Evolutionary conservation across 2,329 filamentous ascomycete genomes (phyloP), one percentile per base, ranked within the genome.

Genomic region (Delphinella strobiligena): DNA sequence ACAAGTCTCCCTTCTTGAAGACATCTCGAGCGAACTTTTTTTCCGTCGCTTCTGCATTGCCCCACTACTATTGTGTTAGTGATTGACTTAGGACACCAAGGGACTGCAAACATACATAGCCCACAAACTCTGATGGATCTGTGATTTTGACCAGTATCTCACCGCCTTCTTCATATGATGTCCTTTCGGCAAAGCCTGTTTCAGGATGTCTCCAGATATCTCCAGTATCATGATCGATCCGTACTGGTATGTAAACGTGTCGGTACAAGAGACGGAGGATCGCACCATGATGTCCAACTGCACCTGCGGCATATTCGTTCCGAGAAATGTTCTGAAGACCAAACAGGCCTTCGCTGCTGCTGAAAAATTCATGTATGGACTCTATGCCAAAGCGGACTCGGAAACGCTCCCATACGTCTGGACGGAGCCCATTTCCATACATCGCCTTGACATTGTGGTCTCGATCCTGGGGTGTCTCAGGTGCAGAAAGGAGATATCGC

Each of bases 301-400:
- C 67, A 4, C 74, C 70, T 5, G 73, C 68, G 3, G 71, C 66
- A 54, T 76, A 86, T 42, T 80, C 72, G 52, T 91, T 89, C 38
- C 49, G 47, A 30, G 47, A 50, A 5, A 51, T 47, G 27, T 56
- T 59, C 33, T 53, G 47, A n/a, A 86, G 61, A 0, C 59, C 57
- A 49, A 87, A 71, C 36, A 84, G 68, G 19, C 81, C 80, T 58
- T 88, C 82, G 1, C 79, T 83, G 42, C 78, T 82, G 55, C 80
- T 82, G 67, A 85, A 88, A 61, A 88, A 86, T 56, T 88, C 82
- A 44, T 64, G 66, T 2, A 88, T 73, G 19, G 72, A 68, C 10
- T 67, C 59, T 47, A 82, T 71, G 37, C 69, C 71, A 53, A 81
- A 82, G 10, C 78, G 68, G 35, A 79, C 71, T 31, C 71, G 61